Percentiles rank a stretch among this genome's conserved stretches.
These are phyloP conservation scores for Cladosporium oxysporum DNA, from an alignment of 2,329 filamentous ascomycete species.

Conservation along the genomic window DNA sequence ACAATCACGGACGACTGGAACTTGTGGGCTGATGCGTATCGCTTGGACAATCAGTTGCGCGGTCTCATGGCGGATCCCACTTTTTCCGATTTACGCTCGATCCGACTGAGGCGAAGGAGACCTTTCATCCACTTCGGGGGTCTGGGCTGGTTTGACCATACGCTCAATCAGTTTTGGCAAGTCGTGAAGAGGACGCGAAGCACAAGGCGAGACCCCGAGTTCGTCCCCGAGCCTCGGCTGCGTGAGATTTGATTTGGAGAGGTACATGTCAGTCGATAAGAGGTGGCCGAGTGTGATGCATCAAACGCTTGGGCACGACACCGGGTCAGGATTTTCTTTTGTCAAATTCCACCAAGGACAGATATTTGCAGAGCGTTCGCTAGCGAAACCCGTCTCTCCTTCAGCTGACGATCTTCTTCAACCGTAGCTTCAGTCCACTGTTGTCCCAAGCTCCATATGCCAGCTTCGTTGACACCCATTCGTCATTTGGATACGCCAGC, in stretches of 20 bases:
- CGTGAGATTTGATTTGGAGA: background rate
- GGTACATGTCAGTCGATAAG: background rate
- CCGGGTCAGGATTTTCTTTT: background rate
- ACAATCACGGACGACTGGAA: background rate
- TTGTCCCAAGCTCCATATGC: slow-evolving; percentile 14
- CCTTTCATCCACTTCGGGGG: background rate
- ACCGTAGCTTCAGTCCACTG: slow-evolving; percentile 5
- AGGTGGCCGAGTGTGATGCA: background rate
- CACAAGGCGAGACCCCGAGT: background rate
- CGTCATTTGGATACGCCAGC: slow-evolving; percentile 21
- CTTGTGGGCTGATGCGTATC: background rate
- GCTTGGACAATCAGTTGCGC: background rate
- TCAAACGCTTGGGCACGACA: background rate
- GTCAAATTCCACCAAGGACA: background rate
- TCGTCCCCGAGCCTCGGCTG: too few relatives aligned
- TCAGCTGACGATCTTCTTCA: background rate
- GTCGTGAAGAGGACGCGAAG: background rate
- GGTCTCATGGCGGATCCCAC: background rate
- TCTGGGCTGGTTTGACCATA: background rate
- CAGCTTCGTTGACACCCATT: slow-evolving; percentile 7
- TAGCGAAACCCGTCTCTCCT: background rate
- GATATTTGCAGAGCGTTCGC: background rate
- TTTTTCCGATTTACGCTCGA: background rate
- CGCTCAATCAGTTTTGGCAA: background rate
- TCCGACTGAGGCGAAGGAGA: background rate